Evolutionary conservation across 2,329 filamentous ascomycete species (phyloP).

Genomic region (Venturiaceae sp.): DNA sequence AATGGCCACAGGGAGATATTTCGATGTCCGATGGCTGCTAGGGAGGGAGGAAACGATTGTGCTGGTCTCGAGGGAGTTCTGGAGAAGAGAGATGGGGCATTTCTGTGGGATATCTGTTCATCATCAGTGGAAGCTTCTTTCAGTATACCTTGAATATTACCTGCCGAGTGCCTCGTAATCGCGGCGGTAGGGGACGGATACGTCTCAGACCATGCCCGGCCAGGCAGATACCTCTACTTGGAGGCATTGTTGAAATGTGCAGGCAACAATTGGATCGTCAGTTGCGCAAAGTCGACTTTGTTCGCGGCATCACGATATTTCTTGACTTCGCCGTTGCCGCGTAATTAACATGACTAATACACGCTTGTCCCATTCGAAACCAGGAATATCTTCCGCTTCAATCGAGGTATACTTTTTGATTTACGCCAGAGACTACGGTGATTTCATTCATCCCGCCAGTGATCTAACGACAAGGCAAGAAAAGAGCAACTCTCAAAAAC

Average conservation of each 20-base stretch:
- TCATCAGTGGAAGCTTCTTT: neutral
- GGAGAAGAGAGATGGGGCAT: neutral
- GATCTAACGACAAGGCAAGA: neutral
- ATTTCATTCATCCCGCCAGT: no score
- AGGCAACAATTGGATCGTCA: neutral
- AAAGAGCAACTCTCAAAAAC: neutral
- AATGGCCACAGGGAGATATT: neutral
- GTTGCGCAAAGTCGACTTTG: neutral
- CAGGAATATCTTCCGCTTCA: no score
- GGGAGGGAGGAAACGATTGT: neutral
- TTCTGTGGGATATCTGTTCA: neutral
- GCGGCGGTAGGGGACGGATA: neutral
- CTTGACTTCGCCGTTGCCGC: no score
- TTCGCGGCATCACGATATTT: no score
- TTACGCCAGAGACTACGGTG: no score
- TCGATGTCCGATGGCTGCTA: neutral
- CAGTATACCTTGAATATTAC: neutral
- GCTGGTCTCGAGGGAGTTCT: neutral
- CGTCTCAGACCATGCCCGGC: neutral
- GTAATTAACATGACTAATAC: no score
- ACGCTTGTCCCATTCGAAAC: no score
- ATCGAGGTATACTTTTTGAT: no score
- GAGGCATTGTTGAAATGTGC: neutral
- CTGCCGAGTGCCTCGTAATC: neutral
- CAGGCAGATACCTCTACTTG: neutral